These are phyloP conservation scores for Tricholoma sp. DNA, from an alignment of 768 basidiomycete species.

Conservation along the genomic window DNA sequence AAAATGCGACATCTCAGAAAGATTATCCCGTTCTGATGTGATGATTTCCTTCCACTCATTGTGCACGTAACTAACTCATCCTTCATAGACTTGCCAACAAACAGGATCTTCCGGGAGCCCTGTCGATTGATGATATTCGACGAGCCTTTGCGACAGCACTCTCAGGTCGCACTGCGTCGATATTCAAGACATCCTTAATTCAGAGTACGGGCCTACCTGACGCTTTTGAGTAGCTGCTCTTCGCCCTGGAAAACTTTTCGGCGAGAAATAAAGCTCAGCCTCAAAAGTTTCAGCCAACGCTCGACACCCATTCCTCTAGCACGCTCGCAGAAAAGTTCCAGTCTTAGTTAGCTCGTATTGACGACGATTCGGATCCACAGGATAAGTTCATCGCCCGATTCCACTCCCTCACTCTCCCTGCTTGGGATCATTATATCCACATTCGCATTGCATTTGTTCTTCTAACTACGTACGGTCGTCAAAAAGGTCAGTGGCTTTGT, in stretches of 20 bases:
- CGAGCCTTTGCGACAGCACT: constrained; percentile 25
- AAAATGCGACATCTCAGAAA: neutral
- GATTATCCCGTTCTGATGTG: constrained; percentile 11
- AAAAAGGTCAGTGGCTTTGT: constrained; percentile 28
- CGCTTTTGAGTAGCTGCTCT: constrained; percentile 36
- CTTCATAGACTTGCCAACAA: constrained; percentile 50
- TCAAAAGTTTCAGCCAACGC: neutral
- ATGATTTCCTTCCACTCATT: neutral
- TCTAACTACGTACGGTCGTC: constrained; percentile 34
- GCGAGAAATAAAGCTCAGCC: constrained; percentile 1
- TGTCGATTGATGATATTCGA: constrained; percentile 44
- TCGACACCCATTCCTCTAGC: constrained; percentile 16
- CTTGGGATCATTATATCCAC: constrained; percentile 48
- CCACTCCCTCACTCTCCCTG: constrained; percentile 24
- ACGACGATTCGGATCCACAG: constrained; percentile 22
- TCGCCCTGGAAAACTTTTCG: constrained; percentile 23
- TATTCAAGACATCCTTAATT: constrained; percentile 22
- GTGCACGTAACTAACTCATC: neutral
- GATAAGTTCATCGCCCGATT: constrained; percentile 34
- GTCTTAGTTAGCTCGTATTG: constrained; percentile 30
- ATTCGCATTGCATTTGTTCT: constrained; percentile 39
- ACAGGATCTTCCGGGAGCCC: constrained; percentile 50
- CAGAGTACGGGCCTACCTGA: constrained; percentile 25
- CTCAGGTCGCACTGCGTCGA: constrained; percentile 20
- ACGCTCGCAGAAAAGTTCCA: constrained; percentile 28